These are phyloP conservation scores for Claviceps arundinis DNA, from an alignment of 2,329 filamentous ascomycete genomes.

Conservation along the genomic window DNA sequence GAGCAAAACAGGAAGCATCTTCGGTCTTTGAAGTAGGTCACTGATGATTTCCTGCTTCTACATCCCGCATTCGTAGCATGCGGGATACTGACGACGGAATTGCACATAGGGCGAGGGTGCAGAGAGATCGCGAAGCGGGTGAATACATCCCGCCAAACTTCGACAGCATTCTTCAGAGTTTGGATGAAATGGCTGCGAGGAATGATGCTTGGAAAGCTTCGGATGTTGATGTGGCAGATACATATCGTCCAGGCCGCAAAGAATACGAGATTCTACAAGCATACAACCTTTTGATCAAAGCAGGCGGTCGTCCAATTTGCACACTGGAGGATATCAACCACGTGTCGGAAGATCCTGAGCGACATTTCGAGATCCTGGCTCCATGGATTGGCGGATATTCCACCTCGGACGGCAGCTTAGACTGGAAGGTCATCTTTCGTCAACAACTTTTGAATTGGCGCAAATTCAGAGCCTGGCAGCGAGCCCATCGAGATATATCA, in stretches of 20 bases:
- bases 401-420: neutral
- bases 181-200: slow-evolving; percentile 6
- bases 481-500: neutral
- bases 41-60: neutral
- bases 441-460: slow-evolving; percentile 5
- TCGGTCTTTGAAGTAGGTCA: slow-evolving; percentile 4
- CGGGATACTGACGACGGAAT: neutral
- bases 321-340: neutral
- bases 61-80: neutral
- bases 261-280: slow-evolving; percentile 4
- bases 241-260: slow-evolving; percentile 3
- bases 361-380: neutral
- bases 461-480: slow-evolving; percentile 3
- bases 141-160: slow-evolving; percentile 3
- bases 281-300: slow-evolving; percentile 2
- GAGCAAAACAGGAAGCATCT: slow-evolving; percentile 3
- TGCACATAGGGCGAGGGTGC: neutral
- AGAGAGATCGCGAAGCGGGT: slow-evolving; percentile 4
- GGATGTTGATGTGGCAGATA: neutral
- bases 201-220: neutral
- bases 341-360: slow-evolving; percentile 2
- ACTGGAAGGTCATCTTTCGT: slow-evolving; percentile 4
- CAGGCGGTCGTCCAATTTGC: slow-evolving; percentile 3
- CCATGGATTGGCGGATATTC: neutral
- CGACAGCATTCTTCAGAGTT: slow-evolving; percentile 2